Percentiles rank a stretch among this genome's conserved stretches.
phyloP scores from a whole-genome alignment of 176 grass and related monocot species.

The Avena eriantha region DNA sequence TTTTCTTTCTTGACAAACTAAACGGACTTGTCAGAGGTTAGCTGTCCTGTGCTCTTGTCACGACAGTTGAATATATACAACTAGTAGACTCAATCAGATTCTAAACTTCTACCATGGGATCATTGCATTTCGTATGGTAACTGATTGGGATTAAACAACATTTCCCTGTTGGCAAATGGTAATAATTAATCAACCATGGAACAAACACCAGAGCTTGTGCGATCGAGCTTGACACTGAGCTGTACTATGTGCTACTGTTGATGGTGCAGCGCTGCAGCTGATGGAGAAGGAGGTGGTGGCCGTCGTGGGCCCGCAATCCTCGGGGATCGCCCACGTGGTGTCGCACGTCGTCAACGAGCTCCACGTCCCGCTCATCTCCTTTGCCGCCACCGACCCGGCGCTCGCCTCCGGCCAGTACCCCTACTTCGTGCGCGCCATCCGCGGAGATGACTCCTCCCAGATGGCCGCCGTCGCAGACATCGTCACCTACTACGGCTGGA shows the following conservation, averaged over 20 bases:
- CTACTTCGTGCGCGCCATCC: conserved; percentile 68
- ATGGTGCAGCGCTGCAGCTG: conserved; percentile 58
- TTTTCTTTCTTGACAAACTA: neutral
- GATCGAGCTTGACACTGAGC: neutral
- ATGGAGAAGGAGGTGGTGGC: conserved; percentile 70
- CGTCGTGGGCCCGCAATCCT: conserved; percentile 83
- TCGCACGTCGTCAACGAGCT: conserved; percentile 74
- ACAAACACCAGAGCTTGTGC: neutral
- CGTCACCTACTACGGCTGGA: conserved; percentile 59
- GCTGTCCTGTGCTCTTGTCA: neutral
- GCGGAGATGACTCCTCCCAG: conserved; percentile 62
- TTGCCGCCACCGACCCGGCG: conserved; percentile 84
- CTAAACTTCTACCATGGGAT: too few species aligned
- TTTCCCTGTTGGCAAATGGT: neutral
- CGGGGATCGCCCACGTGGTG: conserved; percentile 70
- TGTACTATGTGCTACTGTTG: neutral
- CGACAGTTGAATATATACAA: neutral
- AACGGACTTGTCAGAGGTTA: neutral
- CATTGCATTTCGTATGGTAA: too few species aligned
- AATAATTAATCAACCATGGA: neutral
- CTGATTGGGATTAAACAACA: neutral
- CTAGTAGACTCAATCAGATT: neutral
- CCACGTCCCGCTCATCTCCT: conserved; percentile 76
- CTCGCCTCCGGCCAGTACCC: conserved; percentile 74
- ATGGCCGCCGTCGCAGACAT: conserved; percentile 75